Percentiles rank a stretch among this genome's conserved stretches.
Evolutionary conservation across 345 rosid genomes (phyloP).

Genomic region (Salix dunnii): DNA sequence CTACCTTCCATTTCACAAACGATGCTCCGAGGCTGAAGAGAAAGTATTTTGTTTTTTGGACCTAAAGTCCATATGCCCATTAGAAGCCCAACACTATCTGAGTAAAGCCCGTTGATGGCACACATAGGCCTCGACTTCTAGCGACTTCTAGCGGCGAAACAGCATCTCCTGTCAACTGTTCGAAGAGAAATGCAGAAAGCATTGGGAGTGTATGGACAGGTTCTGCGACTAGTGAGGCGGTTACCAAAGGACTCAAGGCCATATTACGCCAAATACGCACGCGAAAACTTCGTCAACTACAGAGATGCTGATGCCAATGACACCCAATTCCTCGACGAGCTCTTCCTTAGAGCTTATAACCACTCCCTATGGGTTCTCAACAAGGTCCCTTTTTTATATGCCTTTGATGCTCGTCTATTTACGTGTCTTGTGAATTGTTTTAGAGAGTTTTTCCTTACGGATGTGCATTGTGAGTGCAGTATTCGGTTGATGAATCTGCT

Average conservation of each 20-base stretch:
- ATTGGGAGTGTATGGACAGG: constrained; percentile 67
- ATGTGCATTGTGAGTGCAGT: constrained; percentile 38
- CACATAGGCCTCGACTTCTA: neutral
- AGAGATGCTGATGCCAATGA: constrained; percentile 62
- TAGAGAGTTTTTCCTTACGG: neutral
- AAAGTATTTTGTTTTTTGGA: no score
- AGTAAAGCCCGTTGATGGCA: neutral
- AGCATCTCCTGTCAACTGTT: neutral
- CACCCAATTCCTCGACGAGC: constrained; percentile 61
- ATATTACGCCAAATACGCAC: constrained; percentile 83
- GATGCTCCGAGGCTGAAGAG: no score
- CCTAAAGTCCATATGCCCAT: no score
- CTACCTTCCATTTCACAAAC: no score
- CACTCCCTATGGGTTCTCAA: constrained; percentile 94
- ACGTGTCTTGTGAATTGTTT: neutral
- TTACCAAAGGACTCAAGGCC: constrained; percentile 73
- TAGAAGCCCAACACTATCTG: neutral
- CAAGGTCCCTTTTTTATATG: constrained; percentile 42
- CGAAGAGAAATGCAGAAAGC: constrained; percentile 60
- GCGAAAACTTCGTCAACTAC: constrained; percentile 89
- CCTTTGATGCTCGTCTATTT: neutral
- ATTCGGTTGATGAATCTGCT: constrained; percentile 72
- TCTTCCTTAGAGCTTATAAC: constrained; percentile 71
- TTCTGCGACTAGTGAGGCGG: constrained; percentile 69
- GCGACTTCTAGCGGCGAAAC: neutral